These are phyloP conservation scores for Microcyclosporella mali DNA, from an alignment of 2,329 filamentous ascomycete species.

Conservation along the genomic window DNA sequence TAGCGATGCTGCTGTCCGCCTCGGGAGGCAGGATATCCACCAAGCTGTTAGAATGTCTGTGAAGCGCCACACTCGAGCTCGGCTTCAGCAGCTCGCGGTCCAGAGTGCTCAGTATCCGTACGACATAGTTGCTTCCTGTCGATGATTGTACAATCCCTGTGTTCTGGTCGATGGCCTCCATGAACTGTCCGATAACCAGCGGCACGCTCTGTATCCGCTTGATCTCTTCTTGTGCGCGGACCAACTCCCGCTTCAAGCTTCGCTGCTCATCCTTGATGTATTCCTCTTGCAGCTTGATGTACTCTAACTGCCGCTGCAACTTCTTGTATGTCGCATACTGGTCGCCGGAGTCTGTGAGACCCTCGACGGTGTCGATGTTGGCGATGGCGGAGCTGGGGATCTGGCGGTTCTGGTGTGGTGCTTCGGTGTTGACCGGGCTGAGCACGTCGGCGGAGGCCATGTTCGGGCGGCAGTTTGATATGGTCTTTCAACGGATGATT, in stretches of 20 bases:
- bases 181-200: constrained; percentile 96
- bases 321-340: constrained; percentile 96
- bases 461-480: constrained; percentile 8
- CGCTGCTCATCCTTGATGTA: constrained; percentile 99
- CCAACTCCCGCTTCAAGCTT: constrained; percentile 93
- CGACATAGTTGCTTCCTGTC: constrained; percentile 97
- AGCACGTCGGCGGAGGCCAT: constrained; percentile 90
- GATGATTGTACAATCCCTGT: constrained; percentile 98
- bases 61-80: constrained; percentile 92
- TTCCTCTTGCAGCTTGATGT: constrained; percentile 94
- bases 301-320: constrained; percentile 93
- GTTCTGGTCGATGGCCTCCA: constrained; percentile 99
- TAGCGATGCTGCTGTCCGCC: constrained; percentile 96
- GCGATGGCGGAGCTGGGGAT: constrained; percentile 71
- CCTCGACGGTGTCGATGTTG: constrained; percentile 85
- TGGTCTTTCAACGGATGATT: background rate
- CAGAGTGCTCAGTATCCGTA: constrained; percentile 94
- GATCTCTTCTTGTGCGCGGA: constrained; percentile 97
- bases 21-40: constrained; percentile 98
- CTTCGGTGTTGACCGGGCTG: constrained; percentile 65
- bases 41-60: constrained; percentile 95
- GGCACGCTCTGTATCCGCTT: constrained; percentile 99
- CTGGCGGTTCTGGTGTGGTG: constrained; percentile 70
- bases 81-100: constrained; percentile 98
- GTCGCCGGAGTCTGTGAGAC: constrained; percentile 74